Percentiles rank a stretch among this genome's conserved stretches.
These are phyloP conservation scores for Geotrichum restrictum DNA, from an alignment of 1,139 yeast species.

Conservation along the genomic window DNA sequence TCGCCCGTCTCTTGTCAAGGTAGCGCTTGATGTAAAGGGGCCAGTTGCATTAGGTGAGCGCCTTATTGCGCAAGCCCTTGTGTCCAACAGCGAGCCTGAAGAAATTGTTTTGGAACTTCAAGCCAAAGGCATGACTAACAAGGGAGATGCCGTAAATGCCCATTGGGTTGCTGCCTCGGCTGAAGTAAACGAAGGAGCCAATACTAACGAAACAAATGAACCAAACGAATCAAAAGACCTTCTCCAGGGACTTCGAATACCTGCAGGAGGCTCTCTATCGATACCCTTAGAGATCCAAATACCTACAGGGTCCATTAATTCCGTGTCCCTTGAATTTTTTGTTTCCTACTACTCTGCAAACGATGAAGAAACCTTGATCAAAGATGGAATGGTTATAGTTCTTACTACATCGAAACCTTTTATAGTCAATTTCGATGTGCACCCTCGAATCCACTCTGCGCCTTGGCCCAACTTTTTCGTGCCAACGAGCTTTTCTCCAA, in stretches of 20 bases:
- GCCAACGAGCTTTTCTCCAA: constrained; percentile 23
- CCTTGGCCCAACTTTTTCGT: constrained; percentile 39
- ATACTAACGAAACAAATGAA: too few species aligned
- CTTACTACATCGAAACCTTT: constrained; percentile 36
- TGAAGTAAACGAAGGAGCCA: constrained; percentile 23
- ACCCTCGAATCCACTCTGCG: constrained; percentile 34
- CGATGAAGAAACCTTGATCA: constrained; percentile 30
- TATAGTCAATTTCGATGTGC: constrained; percentile 36
- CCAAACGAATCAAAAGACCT: not conserved
- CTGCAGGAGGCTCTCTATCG: constrained; percentile 3
- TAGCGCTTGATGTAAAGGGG: constrained; percentile 24
- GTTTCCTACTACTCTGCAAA: constrained; percentile 31
- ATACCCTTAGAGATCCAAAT: constrained; percentile 25
- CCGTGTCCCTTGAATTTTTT: constrained; percentile 30
- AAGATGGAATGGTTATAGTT: constrained; percentile 27
- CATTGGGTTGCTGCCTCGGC: constrained; percentile 21
- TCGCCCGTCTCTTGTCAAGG: constrained; percentile 31
- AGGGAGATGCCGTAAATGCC: constrained; percentile 19
- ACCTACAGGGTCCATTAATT: constrained; percentile 23
- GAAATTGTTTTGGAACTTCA: constrained; percentile 27
- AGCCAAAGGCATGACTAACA: constrained; percentile 23
- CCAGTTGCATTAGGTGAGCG: constrained; percentile 35
- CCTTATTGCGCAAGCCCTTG: constrained; percentile 23
- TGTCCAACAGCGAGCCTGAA: constrained; percentile 34
- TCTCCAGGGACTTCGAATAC: constrained; percentile 6